Evolutionary conservation across 2,329 filamentous ascomycete genomes (phyloP), one percentile per base, ranked within the genome.

Genomic region (Penicillium crustosum): DNA sequence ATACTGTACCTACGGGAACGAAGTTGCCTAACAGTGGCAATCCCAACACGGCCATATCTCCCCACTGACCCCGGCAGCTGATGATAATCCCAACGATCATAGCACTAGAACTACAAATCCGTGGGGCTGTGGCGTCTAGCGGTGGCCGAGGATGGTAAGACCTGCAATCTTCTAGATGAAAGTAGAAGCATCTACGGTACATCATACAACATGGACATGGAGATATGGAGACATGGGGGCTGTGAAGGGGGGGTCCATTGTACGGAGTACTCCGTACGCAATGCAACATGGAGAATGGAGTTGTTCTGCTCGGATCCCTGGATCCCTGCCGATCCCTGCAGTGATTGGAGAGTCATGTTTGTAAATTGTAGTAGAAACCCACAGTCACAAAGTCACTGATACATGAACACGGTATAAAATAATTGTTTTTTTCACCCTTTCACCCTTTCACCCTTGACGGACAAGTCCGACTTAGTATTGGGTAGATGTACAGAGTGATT

Each of bases 21-120:
- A 27, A 36, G 60, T 45, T 61, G 53, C 59, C 63, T 63, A 33
- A 29, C 17, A 50, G 60, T 66, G 64, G 63, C 63, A 42, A 62
- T 36, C 29, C 27, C 23, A 36, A 41, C 49, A 25, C 4, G 12
- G 27, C 15, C 44, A 29, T 13, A 48, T 35, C 54, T 52, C 31
- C 27, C 13, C 41, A 45, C 43, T 29, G 36, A 29, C 36, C 33
- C 44, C 29, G 19, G 35, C 35, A 51, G 53, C 47, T 38, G 29
- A 31, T 39, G 38, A 50, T 55, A 21, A 17, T 35, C 38, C 8
- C 21, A 25, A 36, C 48, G 19, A 19, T 50, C 45, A 38, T 36
- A 25, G 17, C 12, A 44, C 10, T 36, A 17, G 21, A 19, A 23
- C 33, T 33, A 31, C 44, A 49, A 21, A 13, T 15, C 33, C 56